These are phyloP conservation scores for Ceratobasidium sp. DNA, from an alignment of 1,284 basidiomycete species.

Conservation along the genomic window DNA sequence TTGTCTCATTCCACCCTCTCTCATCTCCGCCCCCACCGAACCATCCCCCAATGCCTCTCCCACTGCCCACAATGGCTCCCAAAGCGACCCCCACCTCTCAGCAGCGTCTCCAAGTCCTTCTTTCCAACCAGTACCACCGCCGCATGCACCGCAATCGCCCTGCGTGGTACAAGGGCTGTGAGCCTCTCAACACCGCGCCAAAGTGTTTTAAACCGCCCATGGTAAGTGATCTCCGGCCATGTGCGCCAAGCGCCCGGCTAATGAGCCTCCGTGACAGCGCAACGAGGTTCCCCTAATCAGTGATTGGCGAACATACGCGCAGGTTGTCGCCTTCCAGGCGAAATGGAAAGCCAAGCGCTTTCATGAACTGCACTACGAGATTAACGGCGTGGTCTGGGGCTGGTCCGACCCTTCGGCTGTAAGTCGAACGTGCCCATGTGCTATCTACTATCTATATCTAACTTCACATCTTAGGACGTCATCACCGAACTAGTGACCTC, in stretches of 20 bases:
- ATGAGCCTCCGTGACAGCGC: slow-evolving; percentile 20
- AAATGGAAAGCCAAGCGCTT: slow-evolving; percentile 22
- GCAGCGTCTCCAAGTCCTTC: slow-evolving; percentile 21
- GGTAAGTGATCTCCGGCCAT: slow-evolving; percentile 9
- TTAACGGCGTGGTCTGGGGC: slow-evolving; percentile 35
- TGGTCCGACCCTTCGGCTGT: slow-evolving; percentile 32
- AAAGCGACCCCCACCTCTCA: slow-evolving; percentile 3
- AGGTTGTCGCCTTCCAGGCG: slow-evolving; percentile 25
- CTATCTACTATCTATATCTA: slow-evolving; percentile 7
- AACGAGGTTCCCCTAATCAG: slow-evolving; percentile 20
- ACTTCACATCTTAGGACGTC: slow-evolving; percentile 17
- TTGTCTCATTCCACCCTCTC: not conserved
- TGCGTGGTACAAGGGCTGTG: slow-evolving; percentile 9
- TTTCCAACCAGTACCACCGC: slow-evolving; percentile 36
- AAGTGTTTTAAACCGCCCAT: slow-evolving; percentile 10
- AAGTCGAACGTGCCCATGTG: slow-evolving; percentile 15
- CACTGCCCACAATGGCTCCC: not conserved
- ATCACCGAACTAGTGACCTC: slow-evolving; percentile 29
- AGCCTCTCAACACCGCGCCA: slow-evolving; percentile 28
- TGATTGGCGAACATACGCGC: slow-evolving; percentile 12
- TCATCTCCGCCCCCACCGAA: slow-evolving; percentile 14
- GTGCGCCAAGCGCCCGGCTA: slow-evolving; percentile 3
- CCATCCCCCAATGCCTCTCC: not conserved
- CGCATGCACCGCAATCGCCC: slow-evolving; percentile 28
- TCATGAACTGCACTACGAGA: slow-evolving; percentile 16